phyloP scores from a whole-genome alignment of 345 rosid species.

The Aquilaria malaccensis region DNA sequence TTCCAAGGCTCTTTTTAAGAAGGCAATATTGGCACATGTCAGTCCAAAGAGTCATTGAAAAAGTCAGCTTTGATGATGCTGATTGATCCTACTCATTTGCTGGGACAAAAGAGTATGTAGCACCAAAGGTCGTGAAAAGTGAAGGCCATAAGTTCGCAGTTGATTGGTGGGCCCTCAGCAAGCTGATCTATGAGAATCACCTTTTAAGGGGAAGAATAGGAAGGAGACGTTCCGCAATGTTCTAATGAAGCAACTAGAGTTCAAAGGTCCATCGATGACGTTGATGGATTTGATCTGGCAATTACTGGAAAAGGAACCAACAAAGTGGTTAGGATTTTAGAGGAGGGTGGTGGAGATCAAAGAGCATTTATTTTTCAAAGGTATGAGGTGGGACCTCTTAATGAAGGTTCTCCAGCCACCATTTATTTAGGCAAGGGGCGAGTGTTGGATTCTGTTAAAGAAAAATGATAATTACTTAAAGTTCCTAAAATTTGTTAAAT shows the following conservation, averaged over 20 bases:
- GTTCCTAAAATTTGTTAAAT: too few relatives aligned
- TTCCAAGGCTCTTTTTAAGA: slow-evolving; percentile 23
- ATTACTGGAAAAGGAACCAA: slow-evolving; percentile 68
- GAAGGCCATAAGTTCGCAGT: slow-evolving; percentile 90
- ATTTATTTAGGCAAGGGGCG: slow-evolving; percentile 58
- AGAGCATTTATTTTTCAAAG: slow-evolving; percentile 64
- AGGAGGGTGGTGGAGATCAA: slow-evolving; percentile 76
- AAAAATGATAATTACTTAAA: too few relatives aligned
- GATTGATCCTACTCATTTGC: slow-evolving; percentile 80
- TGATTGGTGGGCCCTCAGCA: slow-evolving; percentile 97
- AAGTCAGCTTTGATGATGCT: slow-evolving; percentile 42
- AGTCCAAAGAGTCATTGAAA: slow-evolving; percentile 68
- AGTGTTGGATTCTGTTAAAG: background rate
- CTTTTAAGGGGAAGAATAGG: slow-evolving; percentile 67
- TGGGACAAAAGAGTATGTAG: slow-evolving; percentile 88
- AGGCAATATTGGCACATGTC: slow-evolving; percentile 74
- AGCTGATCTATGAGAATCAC: slow-evolving; percentile 78
- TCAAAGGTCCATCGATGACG: slow-evolving; percentile 49
- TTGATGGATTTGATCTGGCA: slow-evolving; percentile 60
- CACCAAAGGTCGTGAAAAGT: slow-evolving; percentile 80
- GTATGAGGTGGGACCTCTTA: slow-evolving; percentile 65
- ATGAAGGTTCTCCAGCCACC: slow-evolving; percentile 79
- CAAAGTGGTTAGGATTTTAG: slow-evolving; percentile 49
- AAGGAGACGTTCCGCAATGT: slow-evolving; percentile 83
- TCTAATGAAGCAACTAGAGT: slow-evolving; percentile 43